Base-by-base conservation (phyloP, 805 yeast species). In the Pichia exigua region DNA sequence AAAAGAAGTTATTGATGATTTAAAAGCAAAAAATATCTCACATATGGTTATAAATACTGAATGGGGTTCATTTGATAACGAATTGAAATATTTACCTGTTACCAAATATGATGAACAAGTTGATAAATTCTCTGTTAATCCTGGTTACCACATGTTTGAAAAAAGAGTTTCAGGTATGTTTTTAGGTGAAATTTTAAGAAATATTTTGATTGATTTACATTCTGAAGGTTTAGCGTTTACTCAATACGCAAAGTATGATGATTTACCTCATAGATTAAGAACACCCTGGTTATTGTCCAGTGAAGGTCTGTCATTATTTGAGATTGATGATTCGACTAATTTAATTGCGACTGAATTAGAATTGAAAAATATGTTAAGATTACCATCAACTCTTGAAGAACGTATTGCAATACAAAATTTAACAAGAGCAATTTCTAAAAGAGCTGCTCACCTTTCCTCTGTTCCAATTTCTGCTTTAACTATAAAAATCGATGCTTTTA, bases 1-100 rank as follows among this genome's bases (percentile, higher is more conserved):
- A n/a, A 74, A 77, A 2, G 68, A 72, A 35, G 51, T 68, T 15
- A 67, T 68, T 45, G 68, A 62, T 26, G 65, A 64, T 21, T 68
- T 77, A 60, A 69, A 64, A 49, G 59, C 66, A 1, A 64, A 70
- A 47, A 83, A 81, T 38, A 74, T 76, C 48, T 73, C 75, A 2
- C 81, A 83, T 56, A 91, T 91, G 97, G 86, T 89, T 56, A 78
- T 91, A 61, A 91, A 91, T 72, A 91, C 97, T 45, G 99, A 94
- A 70, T 94, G 98, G 97, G 98, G 98, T 56, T 89, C 97, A 43
- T 92, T 91, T 62, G 98, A 92, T 69, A 92, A 92, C 64, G 83
- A 80, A 22, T 74, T 90, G 55, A 74, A 79, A 58, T 73, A 82
- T 42, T 73, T 92, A 56, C 97, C 97, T 54, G 77, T 73, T 46